Conservation (phyloP, 2,329 filamentous ascomycete species). For the Curvularia hawaiiensis region DNA sequence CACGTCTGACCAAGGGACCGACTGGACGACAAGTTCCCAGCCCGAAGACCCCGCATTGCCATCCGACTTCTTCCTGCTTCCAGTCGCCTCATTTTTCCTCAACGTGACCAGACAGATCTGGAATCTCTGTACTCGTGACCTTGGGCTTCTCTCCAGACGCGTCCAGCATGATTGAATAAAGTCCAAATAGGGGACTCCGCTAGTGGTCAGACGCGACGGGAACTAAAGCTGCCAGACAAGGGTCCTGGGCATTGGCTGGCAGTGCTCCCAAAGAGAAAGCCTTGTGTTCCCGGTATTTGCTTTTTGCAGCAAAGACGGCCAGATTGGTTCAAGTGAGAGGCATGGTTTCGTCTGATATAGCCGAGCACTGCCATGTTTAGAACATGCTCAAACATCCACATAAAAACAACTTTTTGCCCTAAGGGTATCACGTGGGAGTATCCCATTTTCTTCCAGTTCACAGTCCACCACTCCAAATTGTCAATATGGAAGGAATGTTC, state of each 20-base stretch:
- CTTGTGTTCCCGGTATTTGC: not conserved
- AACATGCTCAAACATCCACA: not conserved
- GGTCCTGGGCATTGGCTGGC: not conserved
- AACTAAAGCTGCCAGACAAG: conserved; percentile 16
- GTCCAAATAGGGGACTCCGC: conserved; percentile 19
- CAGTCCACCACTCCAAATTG: not conserved
- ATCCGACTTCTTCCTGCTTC: not conserved
- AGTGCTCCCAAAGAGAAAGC: not conserved
- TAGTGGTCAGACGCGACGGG: conserved; percentile 21
- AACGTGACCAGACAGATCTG: not conserved
- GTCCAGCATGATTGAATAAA: conserved; percentile 4
- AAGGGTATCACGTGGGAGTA: not conserved
- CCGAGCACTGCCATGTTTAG: not conserved
- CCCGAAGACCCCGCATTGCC: not conserved
- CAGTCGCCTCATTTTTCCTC: not conserved
- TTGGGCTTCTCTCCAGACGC: not conserved
- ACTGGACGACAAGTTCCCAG: conserved; percentile 4
- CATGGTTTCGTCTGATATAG: not conserved
- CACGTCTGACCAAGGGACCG: not conserved
- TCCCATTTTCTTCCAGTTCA: not conserved
- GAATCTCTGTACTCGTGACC: too few relatives aligned
- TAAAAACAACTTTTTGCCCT: not conserved
- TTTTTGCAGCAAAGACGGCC: not conserved
- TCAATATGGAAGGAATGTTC: too few relatives aligned
- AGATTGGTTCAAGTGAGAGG: not conserved